phyloP scores from a whole-genome alignment of 768 basidiomycete genomes.

The Mrakia blollopis region DNA sequence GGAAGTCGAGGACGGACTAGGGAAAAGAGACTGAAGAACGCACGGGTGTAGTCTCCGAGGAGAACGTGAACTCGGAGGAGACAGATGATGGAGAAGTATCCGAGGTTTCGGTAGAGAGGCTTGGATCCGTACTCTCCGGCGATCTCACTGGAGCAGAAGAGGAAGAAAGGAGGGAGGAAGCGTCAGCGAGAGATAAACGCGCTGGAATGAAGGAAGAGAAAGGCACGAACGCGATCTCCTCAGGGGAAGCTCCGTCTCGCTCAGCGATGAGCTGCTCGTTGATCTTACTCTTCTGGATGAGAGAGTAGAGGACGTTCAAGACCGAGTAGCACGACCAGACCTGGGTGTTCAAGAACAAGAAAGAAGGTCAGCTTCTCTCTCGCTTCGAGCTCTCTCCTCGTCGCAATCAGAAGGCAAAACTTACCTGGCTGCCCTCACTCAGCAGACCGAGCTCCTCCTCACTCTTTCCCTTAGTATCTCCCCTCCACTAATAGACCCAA shows the following conservation, averaged over 20 bases:
- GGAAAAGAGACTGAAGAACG: constrained; percentile 30
- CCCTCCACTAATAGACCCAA: constrained; percentile 59
- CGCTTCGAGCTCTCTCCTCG: background rate
- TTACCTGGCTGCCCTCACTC: constrained; percentile 44
- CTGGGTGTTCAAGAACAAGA: constrained; percentile 43
- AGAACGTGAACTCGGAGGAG: constrained; percentile 92
- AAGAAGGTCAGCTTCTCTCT: constrained; percentile 16
- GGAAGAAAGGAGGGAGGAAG: background rate
- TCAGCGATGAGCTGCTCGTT: constrained; percentile 86
- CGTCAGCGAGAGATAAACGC: background rate
- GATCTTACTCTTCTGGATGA: constrained; percentile 94
- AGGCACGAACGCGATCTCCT: constrained; percentile 71
- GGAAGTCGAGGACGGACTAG: too few species aligned
- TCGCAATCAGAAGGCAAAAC: background rate
- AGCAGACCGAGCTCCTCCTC: constrained; percentile 51
- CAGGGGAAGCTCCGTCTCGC: constrained; percentile 68
- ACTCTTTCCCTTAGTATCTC: constrained; percentile 69
- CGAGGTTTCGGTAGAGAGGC: constrained; percentile 87
- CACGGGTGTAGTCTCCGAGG: constrained; percentile 65
- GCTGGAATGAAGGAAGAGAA: background rate
- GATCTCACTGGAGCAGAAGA: constrained; percentile 55
- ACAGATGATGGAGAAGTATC: constrained; percentile 94
- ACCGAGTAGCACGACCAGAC: constrained; percentile 99
- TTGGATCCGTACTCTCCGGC: constrained; percentile 86
- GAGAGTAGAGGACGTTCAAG: constrained; percentile 93